These are phyloP conservation scores for Annona squamosa DNA, from an alignment of 164 flowering plant species.

Conservation along the genomic window DNA sequence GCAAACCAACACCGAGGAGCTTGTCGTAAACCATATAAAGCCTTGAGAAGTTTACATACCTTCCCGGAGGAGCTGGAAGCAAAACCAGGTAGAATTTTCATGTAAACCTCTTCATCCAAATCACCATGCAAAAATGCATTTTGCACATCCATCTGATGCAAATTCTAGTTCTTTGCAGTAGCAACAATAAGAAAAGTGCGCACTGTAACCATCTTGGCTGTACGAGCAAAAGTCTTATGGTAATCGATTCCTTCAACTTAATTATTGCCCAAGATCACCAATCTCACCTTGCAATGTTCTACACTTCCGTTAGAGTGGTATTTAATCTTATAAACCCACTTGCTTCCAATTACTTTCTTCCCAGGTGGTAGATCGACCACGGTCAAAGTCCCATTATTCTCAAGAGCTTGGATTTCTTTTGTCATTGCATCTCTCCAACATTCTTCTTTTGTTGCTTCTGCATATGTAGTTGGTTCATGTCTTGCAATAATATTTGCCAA, in stretches of 20 bases:
- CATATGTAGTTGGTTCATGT: not conserved
- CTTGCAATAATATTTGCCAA: not conserved
- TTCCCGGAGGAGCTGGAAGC: not conserved
- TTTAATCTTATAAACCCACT: not conserved
- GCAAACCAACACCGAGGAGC: not conserved
- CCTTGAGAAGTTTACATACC: not conserved
- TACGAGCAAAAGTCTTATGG: no score
- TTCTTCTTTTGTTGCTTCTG: not conserved
- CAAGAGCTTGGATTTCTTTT: not conserved
- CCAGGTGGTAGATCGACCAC: not conserved
- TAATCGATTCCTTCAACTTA: no score
- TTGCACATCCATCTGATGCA: not conserved
- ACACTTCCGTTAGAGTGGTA: not conserved
- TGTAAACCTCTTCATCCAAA: not conserved
- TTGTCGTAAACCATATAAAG: not conserved
- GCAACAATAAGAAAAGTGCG: not conserved
- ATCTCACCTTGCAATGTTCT: not conserved
- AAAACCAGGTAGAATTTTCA: not conserved
- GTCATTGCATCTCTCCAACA: not conserved
- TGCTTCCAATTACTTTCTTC: not conserved
- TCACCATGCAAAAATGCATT: not conserved
- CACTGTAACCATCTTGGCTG: not conserved
- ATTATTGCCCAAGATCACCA: no score
- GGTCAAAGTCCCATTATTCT: not conserved
- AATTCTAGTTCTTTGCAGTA: not conserved